Evolutionary conservation across 495 filamentous ascomycete species (phyloP).

Genomic region (Daldinia concentrica): DNA sequence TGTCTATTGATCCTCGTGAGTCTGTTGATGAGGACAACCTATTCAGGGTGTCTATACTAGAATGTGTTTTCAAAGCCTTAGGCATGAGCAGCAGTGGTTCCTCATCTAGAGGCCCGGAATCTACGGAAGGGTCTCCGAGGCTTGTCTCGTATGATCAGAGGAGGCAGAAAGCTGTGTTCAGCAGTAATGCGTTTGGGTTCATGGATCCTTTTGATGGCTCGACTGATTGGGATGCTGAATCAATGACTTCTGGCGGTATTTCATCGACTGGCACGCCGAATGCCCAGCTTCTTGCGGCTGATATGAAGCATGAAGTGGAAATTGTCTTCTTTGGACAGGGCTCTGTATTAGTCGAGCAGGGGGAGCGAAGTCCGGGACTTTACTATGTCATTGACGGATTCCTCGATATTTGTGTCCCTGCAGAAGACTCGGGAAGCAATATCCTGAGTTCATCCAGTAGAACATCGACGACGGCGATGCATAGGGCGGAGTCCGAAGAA

Average conservation of each 20-base stretch:
- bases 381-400: slow-evolving; percentile 99
- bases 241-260: slow-evolving; percentile 70
- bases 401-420: slow-evolving; percentile 78
- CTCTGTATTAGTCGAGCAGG: slow-evolving; percentile 95
- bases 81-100: slow-evolving; percentile 77
- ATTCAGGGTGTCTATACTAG: slow-evolving; percentile 89
- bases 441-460: slow-evolving; percentile 49
- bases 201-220: slow-evolving; percentile 90
- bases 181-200: slow-evolving; percentile 88
- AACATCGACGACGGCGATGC: slow-evolving; percentile 49
- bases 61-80: slow-evolving; percentile 95
- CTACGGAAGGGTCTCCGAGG: slow-evolving; percentile 83
- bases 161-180: slow-evolving; percentile 83
- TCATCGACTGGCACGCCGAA: slow-evolving; percentile 54
- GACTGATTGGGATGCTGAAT: slow-evolving; percentile 85
- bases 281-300: slow-evolving; percentile 66
- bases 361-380: slow-evolving; percentile 91
- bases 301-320: slow-evolving; percentile 91
- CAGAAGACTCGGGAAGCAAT: slow-evolving; percentile 48
- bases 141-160: slow-evolving; percentile 86
- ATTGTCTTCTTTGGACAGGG: slow-evolving; percentile 97
- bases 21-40: slow-evolving; percentile 83
- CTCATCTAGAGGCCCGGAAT: slow-evolving; percentile 70
- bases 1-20: slow-evolving; percentile 72
- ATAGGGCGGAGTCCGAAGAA: slow-evolving; percentile 46